Evolutionary conservation across 805 yeast genomes (phyloP).

Genomic region (Schizosaccharomyces cryophilus): DNA sequence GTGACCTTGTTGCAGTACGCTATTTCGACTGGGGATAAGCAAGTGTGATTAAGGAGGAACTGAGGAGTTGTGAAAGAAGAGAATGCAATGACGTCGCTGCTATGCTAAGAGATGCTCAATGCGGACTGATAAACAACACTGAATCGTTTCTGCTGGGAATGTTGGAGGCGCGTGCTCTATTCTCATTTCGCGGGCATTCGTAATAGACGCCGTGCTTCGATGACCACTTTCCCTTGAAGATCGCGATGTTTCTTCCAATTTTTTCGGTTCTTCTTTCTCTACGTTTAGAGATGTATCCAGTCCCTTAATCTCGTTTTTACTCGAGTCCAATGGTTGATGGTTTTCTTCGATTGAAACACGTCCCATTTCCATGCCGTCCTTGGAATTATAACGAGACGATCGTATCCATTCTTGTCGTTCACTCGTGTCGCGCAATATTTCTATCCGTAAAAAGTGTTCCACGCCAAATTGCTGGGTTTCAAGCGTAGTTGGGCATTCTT

Average conservation of each 20-base stretch:
- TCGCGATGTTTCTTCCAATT: too few relatives aligned
- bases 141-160: not conserved
- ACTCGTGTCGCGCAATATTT: not conserved
- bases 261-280: too few relatives aligned
- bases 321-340: too few relatives aligned
- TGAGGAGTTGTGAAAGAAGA: too few relatives aligned
- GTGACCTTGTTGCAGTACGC: too few relatives aligned
- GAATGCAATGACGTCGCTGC: too few relatives aligned
- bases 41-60: too few relatives aligned
- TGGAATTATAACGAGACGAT: not conserved
- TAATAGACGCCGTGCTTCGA: not conserved
- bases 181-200: not conserved
- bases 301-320: too few relatives aligned
- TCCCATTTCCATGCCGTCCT: not conserved
- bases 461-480: not conserved
- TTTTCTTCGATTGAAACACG: not conserved
- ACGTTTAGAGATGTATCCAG: too few relatives aligned
- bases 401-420: not conserved
- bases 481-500: slow-evolving; percentile 16
- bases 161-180: not conserved
- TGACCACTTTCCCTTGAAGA: not conserved
- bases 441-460: not conserved
- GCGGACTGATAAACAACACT: not conserved
- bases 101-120: too few relatives aligned
- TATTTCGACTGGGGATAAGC: too few relatives aligned